Percentiles rank a stretch among this genome's conserved stretches.
These are phyloP conservation scores for Lachancea nothofagi DNA, from an alignment of 805 yeast species.

Conservation along the genomic window DNA sequence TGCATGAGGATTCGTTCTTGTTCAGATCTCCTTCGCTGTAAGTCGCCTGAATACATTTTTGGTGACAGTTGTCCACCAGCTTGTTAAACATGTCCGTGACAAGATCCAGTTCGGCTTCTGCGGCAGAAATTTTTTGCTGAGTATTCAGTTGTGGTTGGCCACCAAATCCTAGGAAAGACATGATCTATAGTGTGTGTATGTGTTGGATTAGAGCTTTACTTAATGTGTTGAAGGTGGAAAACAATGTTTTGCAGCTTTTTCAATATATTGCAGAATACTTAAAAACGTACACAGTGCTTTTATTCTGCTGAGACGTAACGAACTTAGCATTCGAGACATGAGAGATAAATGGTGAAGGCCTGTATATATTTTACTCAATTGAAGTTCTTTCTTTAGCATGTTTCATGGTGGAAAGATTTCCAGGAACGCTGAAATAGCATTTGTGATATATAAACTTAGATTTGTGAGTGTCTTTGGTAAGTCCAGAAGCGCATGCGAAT, in stretches of 20 bases:
- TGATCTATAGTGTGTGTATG: not conserved
- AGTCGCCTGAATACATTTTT: slow-evolving; percentile 65
- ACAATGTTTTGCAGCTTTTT: slow-evolving; percentile 2
- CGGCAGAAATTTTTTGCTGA: slow-evolving; percentile 77
- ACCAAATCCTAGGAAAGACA: slow-evolving; percentile 49
- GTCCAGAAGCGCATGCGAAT: no score
- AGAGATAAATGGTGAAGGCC: no score
- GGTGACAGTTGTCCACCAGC: slow-evolving; percentile 82
- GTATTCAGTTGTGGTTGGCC: slow-evolving; percentile 67
- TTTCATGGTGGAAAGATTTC: no score
- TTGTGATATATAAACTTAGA: no score
- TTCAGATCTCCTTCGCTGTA: slow-evolving; percentile 70
- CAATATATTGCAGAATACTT: not conserved
- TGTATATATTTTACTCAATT: not conserved
- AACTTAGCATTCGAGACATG: no score
- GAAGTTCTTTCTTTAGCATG: not conserved
- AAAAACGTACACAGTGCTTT: no score
- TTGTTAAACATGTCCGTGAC: slow-evolving; percentile 97
- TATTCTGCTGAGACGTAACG: no score
- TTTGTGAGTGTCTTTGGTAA: no score
- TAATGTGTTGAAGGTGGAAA: no score
- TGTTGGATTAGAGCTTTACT: no score
- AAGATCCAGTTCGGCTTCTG: slow-evolving; percentile 95
- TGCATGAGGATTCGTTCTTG: slow-evolving; percentile 78
- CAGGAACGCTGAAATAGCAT: no score